Evolutionary conservation across 2,329 filamentous ascomycete species (phyloP).

Genomic region (Thermoascus crustaceus): DNA sequence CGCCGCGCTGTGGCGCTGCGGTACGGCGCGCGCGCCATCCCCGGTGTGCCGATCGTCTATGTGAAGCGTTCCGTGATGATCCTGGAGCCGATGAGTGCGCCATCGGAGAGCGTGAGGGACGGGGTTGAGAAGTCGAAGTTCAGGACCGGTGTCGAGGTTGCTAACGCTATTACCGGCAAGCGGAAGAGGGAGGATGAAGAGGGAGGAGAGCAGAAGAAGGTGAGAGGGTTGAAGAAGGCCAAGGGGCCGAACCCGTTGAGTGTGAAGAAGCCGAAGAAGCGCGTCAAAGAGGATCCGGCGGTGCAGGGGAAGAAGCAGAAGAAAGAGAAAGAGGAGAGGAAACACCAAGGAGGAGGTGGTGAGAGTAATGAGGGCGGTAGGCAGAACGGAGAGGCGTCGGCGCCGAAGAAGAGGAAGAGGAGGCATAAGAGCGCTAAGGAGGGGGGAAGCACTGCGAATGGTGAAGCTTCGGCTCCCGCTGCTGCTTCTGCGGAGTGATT

Average conservation of each 20-base stretch:
- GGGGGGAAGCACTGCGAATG: constrained; percentile 3
- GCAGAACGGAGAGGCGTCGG: too few relatives aligned
- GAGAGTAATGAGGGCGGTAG: constrained; percentile 11
- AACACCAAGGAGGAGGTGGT: constrained; percentile 3
- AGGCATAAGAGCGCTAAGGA: constrained; percentile 24
- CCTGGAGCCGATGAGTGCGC: constrained; percentile 39
- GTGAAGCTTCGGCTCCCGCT: neutral
- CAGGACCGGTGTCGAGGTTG: constrained; percentile 31
- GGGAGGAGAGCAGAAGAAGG: constrained; percentile 17
- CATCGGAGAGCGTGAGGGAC: constrained; percentile 35
- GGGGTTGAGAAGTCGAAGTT: constrained; percentile 41
- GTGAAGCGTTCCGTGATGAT: constrained; percentile 46
- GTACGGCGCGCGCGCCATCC: constrained; percentile 33
- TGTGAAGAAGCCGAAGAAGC: constrained; percentile 40
- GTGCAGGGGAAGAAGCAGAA: constrained; percentile 12
- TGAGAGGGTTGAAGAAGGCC: constrained; percentile 26
- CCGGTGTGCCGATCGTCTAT: constrained; percentile 43
- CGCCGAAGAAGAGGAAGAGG: constrained; percentile 25
- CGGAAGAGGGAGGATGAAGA: constrained; percentile 24
- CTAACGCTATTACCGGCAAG: constrained; percentile 21
- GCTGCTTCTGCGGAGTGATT: constrained; percentile 2
- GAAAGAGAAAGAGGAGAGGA: constrained; percentile 5
- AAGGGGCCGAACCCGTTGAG: constrained; percentile 43
- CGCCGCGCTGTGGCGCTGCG: constrained; percentile 28
- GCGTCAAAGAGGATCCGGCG: constrained; percentile 13